Conservation (phyloP, 2,329 filamentous ascomycete species). For the Colletotrichum abscissum region DNA sequence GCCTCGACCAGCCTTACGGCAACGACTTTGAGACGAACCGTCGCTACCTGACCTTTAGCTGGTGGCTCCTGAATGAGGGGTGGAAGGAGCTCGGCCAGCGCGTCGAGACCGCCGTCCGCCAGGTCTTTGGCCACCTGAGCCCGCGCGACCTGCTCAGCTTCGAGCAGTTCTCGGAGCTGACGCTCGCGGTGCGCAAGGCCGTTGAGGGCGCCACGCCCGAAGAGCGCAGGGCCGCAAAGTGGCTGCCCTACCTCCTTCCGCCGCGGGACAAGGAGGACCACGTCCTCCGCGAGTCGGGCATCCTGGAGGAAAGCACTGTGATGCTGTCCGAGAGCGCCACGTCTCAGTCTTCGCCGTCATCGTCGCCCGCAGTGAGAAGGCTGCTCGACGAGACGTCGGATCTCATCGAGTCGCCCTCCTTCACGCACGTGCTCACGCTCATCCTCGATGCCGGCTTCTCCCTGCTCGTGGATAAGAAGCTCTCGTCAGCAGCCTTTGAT, state of each 20-base stretch:
- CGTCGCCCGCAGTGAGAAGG: conserved; percentile 75
- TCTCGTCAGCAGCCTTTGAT: conserved; percentile 84
- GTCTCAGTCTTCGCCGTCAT: conserved; percentile 50
- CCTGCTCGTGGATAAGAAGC: conserved; percentile 83
- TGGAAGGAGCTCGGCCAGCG: conserved; percentile 85
- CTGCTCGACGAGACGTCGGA: conserved; percentile 96
- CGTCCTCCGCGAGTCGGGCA: conserved; percentile 87
- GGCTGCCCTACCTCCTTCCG: conserved; percentile 88
- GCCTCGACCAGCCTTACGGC: conserved; percentile 82
- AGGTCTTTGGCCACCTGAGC: conserved; percentile 89
- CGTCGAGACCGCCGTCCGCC: conserved; percentile 86
- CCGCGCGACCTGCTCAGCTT: conserved; percentile 89
- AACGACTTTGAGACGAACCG: conserved; percentile 97
- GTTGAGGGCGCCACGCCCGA: conserved; percentile 74
- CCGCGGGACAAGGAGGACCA: conserved; percentile 81
- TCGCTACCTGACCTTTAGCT: conserved; percentile 95
- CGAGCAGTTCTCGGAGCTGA: conserved; percentile 81
- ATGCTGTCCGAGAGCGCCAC: conserved; percentile 44
- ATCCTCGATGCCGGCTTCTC: conserved; percentile 91
- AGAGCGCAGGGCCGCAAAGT: conserved; percentile 64
- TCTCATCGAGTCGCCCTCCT: conserved; percentile 92
- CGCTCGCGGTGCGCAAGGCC: conserved; percentile 83
- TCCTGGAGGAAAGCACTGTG: conserved; percentile 66
- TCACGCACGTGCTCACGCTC: conserved; percentile 85
- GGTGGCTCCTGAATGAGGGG: conserved; percentile 95